Conservation (phyloP, 108 stramenopile species). For the Nannochloropsis oceanica region DNA sequence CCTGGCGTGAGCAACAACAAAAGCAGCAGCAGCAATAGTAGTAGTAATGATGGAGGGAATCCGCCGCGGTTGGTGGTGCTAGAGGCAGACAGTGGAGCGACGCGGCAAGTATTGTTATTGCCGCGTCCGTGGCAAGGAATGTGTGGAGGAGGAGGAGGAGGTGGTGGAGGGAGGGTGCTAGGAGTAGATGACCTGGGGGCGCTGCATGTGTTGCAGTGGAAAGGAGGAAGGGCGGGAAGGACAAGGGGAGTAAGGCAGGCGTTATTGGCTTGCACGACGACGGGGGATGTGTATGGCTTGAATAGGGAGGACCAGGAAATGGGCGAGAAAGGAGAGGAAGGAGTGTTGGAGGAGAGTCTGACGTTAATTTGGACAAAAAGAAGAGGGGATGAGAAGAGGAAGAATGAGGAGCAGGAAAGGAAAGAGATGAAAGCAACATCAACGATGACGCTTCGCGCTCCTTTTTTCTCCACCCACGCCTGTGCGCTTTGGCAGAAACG, state of each 20-base stretch:
- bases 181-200: background rate
- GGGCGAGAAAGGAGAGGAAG: too few species aligned
- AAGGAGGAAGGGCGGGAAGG: background rate
- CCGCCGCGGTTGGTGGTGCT: background rate
- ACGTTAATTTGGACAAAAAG: too few species aligned
- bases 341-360: too few species aligned
- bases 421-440: too few species aligned
- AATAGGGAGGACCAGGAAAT: too few species aligned
- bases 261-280: background rate
- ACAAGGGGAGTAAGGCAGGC: background rate
- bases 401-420: too few species aligned
- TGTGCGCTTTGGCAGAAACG: background rate
- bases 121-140: background rate
- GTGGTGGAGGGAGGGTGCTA: background rate
- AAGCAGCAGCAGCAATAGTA: background rate
- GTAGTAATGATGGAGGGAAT: background rate
- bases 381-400: too few species aligned
- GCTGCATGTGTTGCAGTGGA: background rate
- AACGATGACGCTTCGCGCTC: background rate
- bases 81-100: background rate
- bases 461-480: background rate
- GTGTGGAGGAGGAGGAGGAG: background rate
- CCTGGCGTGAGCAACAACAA: background rate
- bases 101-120: background rate
- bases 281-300: background rate